Conservation (phyloP, 2,329 filamentous ascomycete genomes). For the Madurella mycetomatis region DNA sequence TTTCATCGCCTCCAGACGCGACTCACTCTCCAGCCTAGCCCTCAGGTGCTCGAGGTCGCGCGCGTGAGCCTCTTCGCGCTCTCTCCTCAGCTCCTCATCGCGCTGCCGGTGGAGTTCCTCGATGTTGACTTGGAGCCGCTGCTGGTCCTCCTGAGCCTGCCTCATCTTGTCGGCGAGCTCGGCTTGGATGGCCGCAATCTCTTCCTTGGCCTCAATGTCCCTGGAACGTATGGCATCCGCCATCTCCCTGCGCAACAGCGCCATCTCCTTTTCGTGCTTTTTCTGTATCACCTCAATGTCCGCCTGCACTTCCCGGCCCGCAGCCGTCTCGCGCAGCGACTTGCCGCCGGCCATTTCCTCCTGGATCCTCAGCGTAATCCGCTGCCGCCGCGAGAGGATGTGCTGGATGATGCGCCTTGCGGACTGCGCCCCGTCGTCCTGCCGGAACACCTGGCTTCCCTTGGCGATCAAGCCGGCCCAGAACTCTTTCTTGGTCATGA, state of each 20-base stretch:
- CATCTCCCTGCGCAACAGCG: not conserved
- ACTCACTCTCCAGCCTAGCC: no score
- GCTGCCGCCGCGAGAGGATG: not conserved
- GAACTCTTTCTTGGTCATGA: not conserved
- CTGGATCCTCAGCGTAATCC: not conserved
- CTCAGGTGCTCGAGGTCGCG: not conserved
- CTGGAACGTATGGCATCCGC: not conserved
- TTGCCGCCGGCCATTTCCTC: not conserved
- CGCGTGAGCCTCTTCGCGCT: not conserved
- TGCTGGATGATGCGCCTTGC: not conserved
- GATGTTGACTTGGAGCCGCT: not conserved
- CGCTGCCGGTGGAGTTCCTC: not conserved
- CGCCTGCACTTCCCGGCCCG: not conserved
- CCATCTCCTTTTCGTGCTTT: not conserved
- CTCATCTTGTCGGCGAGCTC: not conserved
- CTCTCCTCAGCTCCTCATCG: not conserved
- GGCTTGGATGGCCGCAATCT: not conserved
- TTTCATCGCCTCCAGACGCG: no score
- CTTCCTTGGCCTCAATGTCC: not conserved
- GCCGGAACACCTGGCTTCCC: not conserved
- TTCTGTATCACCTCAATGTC: not conserved
- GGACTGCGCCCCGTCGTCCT: not conserved
- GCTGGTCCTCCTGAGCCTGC: not conserved
- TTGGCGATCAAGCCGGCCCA: not conserved
- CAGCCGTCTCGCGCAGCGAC: not conserved